Evolutionary conservation across 2,329 filamentous ascomycete species (phyloP).

Genomic region (Pseudogymnoascus sp.): DNA sequence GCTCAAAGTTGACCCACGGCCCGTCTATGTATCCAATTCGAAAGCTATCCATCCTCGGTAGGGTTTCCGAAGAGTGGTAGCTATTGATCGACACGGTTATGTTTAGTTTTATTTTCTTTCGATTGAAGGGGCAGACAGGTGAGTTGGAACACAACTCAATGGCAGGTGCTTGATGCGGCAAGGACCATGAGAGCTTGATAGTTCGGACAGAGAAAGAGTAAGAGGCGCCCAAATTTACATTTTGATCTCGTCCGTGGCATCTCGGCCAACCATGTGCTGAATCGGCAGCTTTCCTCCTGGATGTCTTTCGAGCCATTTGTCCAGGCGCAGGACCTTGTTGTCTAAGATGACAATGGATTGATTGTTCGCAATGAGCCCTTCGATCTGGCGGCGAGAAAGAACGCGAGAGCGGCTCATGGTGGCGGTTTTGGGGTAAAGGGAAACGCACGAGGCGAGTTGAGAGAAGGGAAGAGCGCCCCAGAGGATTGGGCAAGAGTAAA

Average conservation of each 20-base stretch:
- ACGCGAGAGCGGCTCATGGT: constrained; percentile 18
- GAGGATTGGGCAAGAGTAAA: background rate
- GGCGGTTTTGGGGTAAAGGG: background rate
- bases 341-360: constrained; percentile 73
- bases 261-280: constrained; percentile 82
- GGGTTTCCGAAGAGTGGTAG: constrained; percentile 72
- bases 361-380: constrained; percentile 75
- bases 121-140: background rate
- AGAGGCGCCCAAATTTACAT: constrained; percentile 49
- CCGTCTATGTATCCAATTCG: constrained; percentile 76
- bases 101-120: constrained; percentile 7
- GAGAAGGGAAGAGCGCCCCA: background rate
- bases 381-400: constrained; percentile 57
- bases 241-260: constrained; percentile 90
- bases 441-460: background rate
- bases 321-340: constrained; percentile 72
- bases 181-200: background rate
- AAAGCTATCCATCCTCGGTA: constrained; percentile 67
- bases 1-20: constrained; percentile 76
- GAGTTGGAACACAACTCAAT: constrained; percentile 10
- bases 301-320: constrained; percentile 82
- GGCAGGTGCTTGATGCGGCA: constrained; percentile 5
- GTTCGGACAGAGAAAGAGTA: constrained; percentile 12
- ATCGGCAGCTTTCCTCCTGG: constrained; percentile 89
- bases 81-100: constrained; percentile 35